A percentile compares a stretch with the other conserved stretches of the same genome.
Evolutionary conservation across 257 asterid genomes (phyloP).

Genomic region (Dorcoceras hygrometricum): DNA sequence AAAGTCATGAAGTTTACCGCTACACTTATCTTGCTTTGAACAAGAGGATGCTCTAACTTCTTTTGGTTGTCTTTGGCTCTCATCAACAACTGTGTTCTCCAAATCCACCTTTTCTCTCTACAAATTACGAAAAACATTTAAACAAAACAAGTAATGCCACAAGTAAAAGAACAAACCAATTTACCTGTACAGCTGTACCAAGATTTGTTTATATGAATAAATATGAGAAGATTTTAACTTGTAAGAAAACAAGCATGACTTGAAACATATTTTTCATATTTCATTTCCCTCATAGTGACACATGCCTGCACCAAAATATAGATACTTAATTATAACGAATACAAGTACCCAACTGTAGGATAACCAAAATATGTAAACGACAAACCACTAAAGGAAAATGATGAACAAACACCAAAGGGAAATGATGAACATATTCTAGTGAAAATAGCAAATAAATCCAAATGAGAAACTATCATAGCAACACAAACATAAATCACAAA

Average conservation of each 20-base stretch:
- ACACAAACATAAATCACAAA: not conserved
- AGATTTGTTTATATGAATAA: not conserved
- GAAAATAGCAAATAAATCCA: no score
- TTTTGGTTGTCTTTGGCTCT: constrained; percentile 81
- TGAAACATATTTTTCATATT: not conserved
- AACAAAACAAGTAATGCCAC: constrained; percentile 25
- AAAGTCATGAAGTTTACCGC: constrained; percentile 36
- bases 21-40: constrained; percentile 26
- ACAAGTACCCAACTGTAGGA: not conserved
- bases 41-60: constrained; percentile 61
- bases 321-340: not conserved
- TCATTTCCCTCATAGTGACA: not conserved
- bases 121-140: constrained; percentile 31
- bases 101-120: constrained; percentile 97
- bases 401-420: not conserved
- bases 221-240: not conserved
- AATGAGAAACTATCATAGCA: not conserved
- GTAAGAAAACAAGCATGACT: not conserved
- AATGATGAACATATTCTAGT: not conserved
- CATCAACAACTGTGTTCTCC: constrained; percentile 97
- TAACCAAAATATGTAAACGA: not conserved
- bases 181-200: constrained; percentile 17
- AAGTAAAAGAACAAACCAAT: constrained; percentile 16
- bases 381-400: not conserved
- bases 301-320: not conserved